Evolutionary conservation across 1,139 yeast species (phyloP).

Genomic region (Magnusiomyces starmeri): DNA sequence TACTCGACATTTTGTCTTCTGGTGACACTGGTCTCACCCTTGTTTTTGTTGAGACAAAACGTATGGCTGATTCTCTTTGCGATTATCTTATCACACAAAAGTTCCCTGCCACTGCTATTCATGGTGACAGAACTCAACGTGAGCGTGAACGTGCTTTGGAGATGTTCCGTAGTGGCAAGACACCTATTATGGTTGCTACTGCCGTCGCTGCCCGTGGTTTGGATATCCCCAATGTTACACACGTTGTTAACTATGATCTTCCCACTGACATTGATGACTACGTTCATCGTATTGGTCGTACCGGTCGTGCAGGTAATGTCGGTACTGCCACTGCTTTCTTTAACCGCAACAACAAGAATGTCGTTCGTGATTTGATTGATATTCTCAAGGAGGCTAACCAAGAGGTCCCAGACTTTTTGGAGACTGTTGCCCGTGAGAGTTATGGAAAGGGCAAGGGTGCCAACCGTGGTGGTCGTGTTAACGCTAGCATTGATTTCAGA

Average conservation of each 20-base stretch:
- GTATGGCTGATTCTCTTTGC: constrained; percentile 95
- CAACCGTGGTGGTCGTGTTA: constrained; percentile 24
- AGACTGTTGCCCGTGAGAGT: constrained; percentile 65
- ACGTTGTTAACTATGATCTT: constrained; percentile 92
- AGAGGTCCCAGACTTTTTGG: constrained; percentile 87
- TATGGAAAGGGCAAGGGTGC: constrained; percentile 48
- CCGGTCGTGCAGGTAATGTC: constrained; percentile 99
- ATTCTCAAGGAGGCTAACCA: constrained; percentile 93
- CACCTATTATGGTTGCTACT: constrained; percentile 93
- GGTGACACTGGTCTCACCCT: constrained; percentile 77
- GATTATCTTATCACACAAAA: constrained; percentile 84
- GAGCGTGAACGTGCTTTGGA: constrained; percentile 98
- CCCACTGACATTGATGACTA: constrained; percentile 97
- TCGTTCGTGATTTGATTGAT: constrained; percentile 82
- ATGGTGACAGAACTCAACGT: constrained; percentile 96
- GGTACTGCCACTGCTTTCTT: constrained; percentile 98
- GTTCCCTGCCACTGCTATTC: constrained; percentile 96
- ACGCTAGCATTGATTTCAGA: constrained; percentile 35
- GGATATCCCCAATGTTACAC: constrained; percentile 98
- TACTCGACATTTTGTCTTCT: constrained; percentile 79
- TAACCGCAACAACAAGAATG: constrained; percentile 89
- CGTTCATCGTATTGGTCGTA: constrained; percentile 99
- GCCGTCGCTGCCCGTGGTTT: constrained; percentile 99
- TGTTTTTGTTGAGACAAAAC: constrained; percentile 95
- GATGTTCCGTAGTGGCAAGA: constrained; percentile 75